Evolutionary conservation across 2,329 filamentous ascomycete species (phyloP).

Genomic region (Nannizzia gypsea): DNA sequence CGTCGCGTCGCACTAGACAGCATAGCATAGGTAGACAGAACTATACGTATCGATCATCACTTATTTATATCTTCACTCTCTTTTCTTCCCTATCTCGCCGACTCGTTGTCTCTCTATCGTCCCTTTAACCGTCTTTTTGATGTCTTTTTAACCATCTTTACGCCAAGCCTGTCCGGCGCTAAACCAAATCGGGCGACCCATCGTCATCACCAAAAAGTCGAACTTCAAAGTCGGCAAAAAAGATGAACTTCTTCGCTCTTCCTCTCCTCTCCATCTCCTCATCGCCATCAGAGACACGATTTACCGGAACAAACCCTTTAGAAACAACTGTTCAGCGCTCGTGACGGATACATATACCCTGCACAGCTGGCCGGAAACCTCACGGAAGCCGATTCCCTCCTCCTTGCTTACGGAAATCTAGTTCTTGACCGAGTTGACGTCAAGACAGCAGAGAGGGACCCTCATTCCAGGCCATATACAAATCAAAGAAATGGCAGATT

Average conservation of each 20-base stretch:
- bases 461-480: not conserved
- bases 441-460: not conserved
- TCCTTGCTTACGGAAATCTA: not conserved
- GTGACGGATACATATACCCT: not conserved
- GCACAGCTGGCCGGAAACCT: not conserved
- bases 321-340: not conserved
- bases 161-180: not conserved
- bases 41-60: not conserved
- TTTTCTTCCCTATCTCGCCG: not conserved
- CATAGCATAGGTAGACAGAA: constrained; percentile 4
- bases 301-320: not conserved
- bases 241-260: too few species aligned
- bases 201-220: not conserved
- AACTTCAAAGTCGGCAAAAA: too few species aligned
- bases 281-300: not conserved
- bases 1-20: not conserved
- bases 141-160: not conserved
- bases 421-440: not conserved
- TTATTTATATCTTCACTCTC: not conserved
- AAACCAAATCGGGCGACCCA: not conserved
- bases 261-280: not conserved
- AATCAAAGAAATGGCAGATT: constrained; percentile 52
- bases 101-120: not conserved
- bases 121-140: not conserved
- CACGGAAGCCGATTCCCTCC: not conserved